A percentile compares a stretch with the other conserved stretches of the same genome.
These are phyloP conservation scores for Lachnellula occidentalis DNA, from an alignment of 2,329 filamentous ascomycete genomes.

Conservation along the genomic window DNA sequence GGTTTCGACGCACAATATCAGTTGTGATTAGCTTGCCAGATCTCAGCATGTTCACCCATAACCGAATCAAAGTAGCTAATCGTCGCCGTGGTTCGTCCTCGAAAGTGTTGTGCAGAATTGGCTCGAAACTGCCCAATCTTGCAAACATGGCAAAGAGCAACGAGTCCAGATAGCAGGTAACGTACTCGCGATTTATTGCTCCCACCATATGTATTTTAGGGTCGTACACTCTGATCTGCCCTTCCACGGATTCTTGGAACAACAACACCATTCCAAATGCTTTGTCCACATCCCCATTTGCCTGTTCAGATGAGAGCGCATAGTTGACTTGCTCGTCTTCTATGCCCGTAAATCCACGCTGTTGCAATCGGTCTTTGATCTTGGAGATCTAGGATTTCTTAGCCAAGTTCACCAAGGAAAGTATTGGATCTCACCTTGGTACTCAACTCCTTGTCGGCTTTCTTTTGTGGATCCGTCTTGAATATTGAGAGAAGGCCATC, in stretches of 20 bases:
- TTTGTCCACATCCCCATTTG: slow-evolving; percentile 64
- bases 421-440: slow-evolving; percentile 30
- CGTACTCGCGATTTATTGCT: slow-evolving; percentile 76
- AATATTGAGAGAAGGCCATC: slow-evolving; percentile 61
- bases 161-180: slow-evolving; percentile 93
- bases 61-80: slow-evolving; percentile 69
- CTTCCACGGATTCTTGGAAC: slow-evolving; percentile 75
- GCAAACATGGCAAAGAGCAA: slow-evolving; percentile 95
- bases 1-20: slow-evolving; percentile 60
- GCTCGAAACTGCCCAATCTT: slow-evolving; percentile 83
- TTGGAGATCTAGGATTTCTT: slow-evolving; percentile 40
- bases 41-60: slow-evolving; percentile 92
- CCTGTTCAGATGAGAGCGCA: slow-evolving; percentile 56
- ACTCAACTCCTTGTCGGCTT: slow-evolving; percentile 48
- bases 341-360: slow-evolving; percentile 49
- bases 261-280: slow-evolving; percentile 73
- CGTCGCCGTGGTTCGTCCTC: slow-evolving; percentile 65
- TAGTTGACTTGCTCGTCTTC: slow-evolving; percentile 58
- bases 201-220: slow-evolving; percentile 69
- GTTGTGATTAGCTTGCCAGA: slow-evolving; percentile 78
- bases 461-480: slow-evolving; percentile 53
- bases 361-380: slow-evolving; percentile 46
- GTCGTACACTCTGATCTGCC: slow-evolving; percentile 70
- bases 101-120: slow-evolving; percentile 78
- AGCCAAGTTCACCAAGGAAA: slow-evolving; percentile 1